Percentiles rank a stretch among this genome's conserved stretches.
Evolutionary conservation across 1,284 basidiomycete species (phyloP).

Genomic region (Lignosus rhinocerotis): DNA sequence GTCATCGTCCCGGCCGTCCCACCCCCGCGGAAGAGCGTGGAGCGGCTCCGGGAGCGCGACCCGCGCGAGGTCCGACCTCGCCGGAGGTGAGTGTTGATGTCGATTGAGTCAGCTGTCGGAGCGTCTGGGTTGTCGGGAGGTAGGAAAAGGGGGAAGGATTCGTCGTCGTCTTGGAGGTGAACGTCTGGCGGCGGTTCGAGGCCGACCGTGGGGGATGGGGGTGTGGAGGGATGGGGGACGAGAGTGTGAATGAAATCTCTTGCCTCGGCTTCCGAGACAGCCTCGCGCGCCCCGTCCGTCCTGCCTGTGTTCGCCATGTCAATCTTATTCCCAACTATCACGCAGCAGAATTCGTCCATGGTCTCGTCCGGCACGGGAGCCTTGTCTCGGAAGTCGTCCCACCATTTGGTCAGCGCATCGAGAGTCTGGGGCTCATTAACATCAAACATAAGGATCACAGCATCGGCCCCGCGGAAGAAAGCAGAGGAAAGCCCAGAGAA

Average conservation of each 20-base stretch:
- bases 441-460: constrained; percentile 79
- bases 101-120: constrained; percentile 33
- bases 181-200: constrained; percentile 17
- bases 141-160: constrained; percentile 14
- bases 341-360: constrained; percentile 64
- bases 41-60: constrained; percentile 44
- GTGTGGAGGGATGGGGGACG: constrained; percentile 44
- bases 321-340: constrained; percentile 80
- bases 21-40: constrained; percentile 40
- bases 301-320: constrained; percentile 45
- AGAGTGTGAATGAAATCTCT: constrained; percentile 54
- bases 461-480: constrained; percentile 83
- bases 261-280: constrained; percentile 40
- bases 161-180: not conserved
- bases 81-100: constrained; percentile 26
- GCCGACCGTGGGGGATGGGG: constrained; percentile 28
- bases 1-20: constrained; percentile 56
- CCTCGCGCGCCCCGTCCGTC: constrained; percentile 5
- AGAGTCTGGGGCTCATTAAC: constrained; percentile 66
- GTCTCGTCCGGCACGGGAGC: constrained; percentile 68
- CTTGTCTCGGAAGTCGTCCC: constrained; percentile 66
- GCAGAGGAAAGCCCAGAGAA: constrained; percentile 79
- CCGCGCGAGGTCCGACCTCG: constrained; percentile 34
- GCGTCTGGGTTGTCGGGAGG: constrained; percentile 24
- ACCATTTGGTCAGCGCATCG: constrained; percentile 67